Conservation (phyloP, 441 rosid species). For the Syzygium syzygioides region DNA sequence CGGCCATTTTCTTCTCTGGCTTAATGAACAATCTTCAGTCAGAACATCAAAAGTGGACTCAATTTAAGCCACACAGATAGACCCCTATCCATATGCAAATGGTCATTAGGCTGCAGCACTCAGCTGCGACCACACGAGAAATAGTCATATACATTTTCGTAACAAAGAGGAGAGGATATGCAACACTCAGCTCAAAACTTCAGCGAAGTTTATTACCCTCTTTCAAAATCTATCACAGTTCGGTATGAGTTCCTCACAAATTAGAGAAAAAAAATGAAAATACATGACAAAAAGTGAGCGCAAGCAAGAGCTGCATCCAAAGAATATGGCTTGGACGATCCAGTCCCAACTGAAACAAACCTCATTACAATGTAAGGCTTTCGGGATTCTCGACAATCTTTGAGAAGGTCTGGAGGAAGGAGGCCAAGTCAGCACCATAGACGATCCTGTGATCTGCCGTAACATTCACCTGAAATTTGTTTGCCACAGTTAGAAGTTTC, state of each 20-base stretch:
- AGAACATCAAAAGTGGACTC: background rate
- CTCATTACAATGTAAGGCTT: conserved; percentile 57
- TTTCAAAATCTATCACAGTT: background rate
- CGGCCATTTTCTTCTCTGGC: background rate
- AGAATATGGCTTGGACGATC: background rate
- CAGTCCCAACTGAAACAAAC: background rate
- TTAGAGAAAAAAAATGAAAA: background rate
- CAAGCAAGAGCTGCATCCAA: background rate
- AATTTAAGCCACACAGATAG: background rate
- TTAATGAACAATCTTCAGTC: background rate
- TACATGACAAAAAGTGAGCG: background rate
- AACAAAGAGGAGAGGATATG: background rate
- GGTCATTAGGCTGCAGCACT: background rate
- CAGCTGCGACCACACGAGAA: background rate
- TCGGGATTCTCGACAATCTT: conserved; percentile 87
- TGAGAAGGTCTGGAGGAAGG: conserved; percentile 87
- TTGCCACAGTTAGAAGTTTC: background rate
- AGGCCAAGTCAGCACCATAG: conserved; percentile 94
- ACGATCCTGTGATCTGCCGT: conserved; percentile 94
- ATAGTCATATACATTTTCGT: background rate
- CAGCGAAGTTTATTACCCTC: background rate
- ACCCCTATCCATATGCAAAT: background rate
- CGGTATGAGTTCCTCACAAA: background rate
- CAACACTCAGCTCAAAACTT: background rate
- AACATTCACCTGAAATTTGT: conserved; percentile 71